Evolutionary conservation across 192 early-diverging fungal genomes (phyloP), one percentile per base, ranked within the genome.

Genomic region (Backusella macrospora): DNA sequence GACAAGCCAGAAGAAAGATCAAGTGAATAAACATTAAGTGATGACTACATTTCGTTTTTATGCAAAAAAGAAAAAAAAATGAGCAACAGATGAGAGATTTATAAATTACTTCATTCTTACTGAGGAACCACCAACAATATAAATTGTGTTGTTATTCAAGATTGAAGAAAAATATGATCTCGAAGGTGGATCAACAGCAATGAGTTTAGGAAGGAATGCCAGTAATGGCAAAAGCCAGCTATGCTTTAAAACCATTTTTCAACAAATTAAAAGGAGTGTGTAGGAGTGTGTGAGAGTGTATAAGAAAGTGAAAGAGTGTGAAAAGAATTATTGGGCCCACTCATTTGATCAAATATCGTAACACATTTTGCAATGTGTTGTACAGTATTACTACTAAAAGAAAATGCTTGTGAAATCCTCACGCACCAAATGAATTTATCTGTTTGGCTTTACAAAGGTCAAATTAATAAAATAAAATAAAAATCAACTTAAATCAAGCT

Each of bases 261-360:
- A 43, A 43, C 42, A 43, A 43, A 43, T 49, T 55, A 18, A 18
- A 59, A 59, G 10, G 52, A 26, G 23, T 59, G 52, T 7, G n/a
- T n/a, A 49, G 47, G 47, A 13, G 52, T 59, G 52, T 59, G 52
- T 59, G 52, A 59, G 52, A 26, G 26, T 59, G 52, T 26, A 26
- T 18, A 26, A 52, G 21, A 59, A 4, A 46, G 52, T 26, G 12
- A 59, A 59, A 23, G 52, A 59, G 26, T 59, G 52, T 59, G 52
- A 59, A 59, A 59, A 59, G 52, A 4, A 12, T 9, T 26, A 59
- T 59, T 59, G 3, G 8, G 21, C 21, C 4, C 52, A 59, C 52
- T 59, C 52, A 59, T 59, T 59, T 59, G 52, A 59, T 59, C 52
- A 59, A 59, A 23, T 59, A 26, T 59, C 26, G 52, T 59, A 59